Evolutionary conservation across 495 filamentous ascomycete species (phyloP).

Genomic region (Thozetella sp.): DNA sequence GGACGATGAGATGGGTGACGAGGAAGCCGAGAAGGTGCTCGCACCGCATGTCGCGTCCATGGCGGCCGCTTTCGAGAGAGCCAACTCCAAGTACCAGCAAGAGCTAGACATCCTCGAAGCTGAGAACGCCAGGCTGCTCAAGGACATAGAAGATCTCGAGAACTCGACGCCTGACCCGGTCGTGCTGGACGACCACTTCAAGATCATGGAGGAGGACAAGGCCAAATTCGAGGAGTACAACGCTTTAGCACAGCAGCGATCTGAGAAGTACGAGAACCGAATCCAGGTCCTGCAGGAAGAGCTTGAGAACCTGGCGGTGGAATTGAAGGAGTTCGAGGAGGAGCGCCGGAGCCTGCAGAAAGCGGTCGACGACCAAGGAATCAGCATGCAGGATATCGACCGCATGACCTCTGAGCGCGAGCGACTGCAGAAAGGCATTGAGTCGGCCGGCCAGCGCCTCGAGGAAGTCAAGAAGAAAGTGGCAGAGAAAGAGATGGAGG

Average conservation of each 20-base stretch:
- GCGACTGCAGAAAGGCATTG: conserved; percentile 81
- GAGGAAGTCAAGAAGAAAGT: conserved; percentile 83
- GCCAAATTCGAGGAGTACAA: conserved; percentile 94
- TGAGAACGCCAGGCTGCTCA: conserved; percentile 73
- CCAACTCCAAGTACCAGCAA: conserved; percentile 77
- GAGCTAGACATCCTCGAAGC: conserved; percentile 83
- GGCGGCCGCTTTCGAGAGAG: conserved; percentile 83
- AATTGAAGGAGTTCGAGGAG: conserved; percentile 77
- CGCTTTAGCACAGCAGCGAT: conserved; percentile 71
- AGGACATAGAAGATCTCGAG: conserved; percentile 86
- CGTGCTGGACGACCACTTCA: conserved; percentile 80
- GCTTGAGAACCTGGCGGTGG: conserved; percentile 72
- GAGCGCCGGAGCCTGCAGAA: conserved; percentile 80
- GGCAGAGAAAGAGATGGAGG: conserved; percentile 81
- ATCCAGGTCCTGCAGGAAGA: conserved; percentile 79
- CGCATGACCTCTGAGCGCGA: conserved; percentile 96
- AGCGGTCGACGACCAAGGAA: conserved; percentile 86
- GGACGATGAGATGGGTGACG: conserved; percentile 83
- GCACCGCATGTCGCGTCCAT: conserved; percentile 85
- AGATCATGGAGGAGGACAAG: conserved; percentile 87
- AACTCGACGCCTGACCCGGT: conserved; percentile 80
- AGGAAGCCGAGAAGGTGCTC: conserved; percentile 72
- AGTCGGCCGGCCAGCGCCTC: conserved; percentile 69
- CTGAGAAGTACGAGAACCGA: conserved; percentile 78
- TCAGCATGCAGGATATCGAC: conserved; percentile 96